These are phyloP conservation scores for Penicillium arizonense DNA, from an alignment of 495 filamentous ascomycete genomes.

Conservation along the genomic window DNA sequence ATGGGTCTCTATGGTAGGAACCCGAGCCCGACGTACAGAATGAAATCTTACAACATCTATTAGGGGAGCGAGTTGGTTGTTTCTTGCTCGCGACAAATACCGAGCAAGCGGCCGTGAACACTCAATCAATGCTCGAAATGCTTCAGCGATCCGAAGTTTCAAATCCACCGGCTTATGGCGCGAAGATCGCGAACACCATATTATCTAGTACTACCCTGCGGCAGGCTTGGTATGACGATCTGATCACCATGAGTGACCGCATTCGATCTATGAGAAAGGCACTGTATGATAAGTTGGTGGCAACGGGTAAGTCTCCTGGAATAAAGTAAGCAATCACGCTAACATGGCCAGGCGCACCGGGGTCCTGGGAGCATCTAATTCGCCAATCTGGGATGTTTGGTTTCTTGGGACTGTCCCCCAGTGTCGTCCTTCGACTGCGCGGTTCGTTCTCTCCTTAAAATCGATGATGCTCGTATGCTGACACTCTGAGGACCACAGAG, in stretches of 20 bases:
- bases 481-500: slow-evolving; percentile 14
- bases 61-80: slow-evolving; percentile 32
- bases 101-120: slow-evolving; percentile 18
- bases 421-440: slow-evolving; percentile 26
- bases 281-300: slow-evolving; percentile 24
- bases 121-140: slow-evolving; percentile 29
- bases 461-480: not conserved
- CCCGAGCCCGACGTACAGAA: slow-evolving; percentile 1
- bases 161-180: slow-evolving; percentile 40
- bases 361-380: slow-evolving; percentile 36
- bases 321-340: not conserved
- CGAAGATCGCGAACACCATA: slow-evolving; percentile 35
- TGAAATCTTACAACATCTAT: not conserved
- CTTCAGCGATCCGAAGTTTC: slow-evolving; percentile 40
- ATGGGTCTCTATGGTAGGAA: slow-evolving; percentile 46
- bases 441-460: slow-evolving; percentile 20
- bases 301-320: slow-evolving; percentile 9
- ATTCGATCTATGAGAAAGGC: slow-evolving; percentile 33
- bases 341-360: slow-evolving; percentile 21
- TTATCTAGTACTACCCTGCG: slow-evolving; percentile 22
- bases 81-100: slow-evolving; percentile 13
- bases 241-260: slow-evolving; percentile 37
- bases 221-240: slow-evolving; percentile 37
- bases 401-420: slow-evolving; percentile 28
- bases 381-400: slow-evolving; percentile 44